phyloP scores from a whole-genome alignment of 78 protist species.

The Cavenderia fasciculata region DNA sequence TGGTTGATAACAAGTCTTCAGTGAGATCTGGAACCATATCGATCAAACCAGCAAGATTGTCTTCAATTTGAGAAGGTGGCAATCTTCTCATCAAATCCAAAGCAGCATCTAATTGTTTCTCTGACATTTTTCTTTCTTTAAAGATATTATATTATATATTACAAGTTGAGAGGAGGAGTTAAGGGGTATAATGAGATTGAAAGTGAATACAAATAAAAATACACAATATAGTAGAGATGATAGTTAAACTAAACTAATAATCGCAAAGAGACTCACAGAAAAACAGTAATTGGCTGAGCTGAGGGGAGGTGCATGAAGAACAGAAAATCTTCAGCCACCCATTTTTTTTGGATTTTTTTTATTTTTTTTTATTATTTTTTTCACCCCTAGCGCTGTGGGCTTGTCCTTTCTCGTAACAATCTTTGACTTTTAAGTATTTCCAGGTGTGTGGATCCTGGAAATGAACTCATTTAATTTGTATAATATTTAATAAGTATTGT shows the following conservation, averaged over 20 bases:
- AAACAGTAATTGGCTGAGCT: no score
- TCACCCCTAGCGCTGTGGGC: neutral
- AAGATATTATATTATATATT: neutral
- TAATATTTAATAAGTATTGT: neutral
- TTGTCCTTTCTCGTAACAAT: no score
- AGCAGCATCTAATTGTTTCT: conserved; percentile 90
- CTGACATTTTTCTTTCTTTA: conserved; percentile 69
- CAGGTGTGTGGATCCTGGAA: neutral
- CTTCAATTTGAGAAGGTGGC: conserved; percentile 93
- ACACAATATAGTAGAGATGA: neutral
- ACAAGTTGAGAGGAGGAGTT: neutral
- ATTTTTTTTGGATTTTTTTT: neutral
- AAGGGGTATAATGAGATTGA: neutral
- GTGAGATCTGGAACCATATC: conserved; percentile 95
- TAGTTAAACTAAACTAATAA: neutral
- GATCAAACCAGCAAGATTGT: conserved; percentile 87
- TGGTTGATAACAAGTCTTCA: conserved; percentile 93
- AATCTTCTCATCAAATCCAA: conserved; percentile 95
- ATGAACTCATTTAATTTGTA: neutral
- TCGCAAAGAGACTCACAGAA: no score
- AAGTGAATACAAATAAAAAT: neutral
- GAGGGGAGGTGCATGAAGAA: no score
- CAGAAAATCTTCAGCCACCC: neutral
- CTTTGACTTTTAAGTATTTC: no score
- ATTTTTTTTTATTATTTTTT: neutral